These are phyloP conservation scores for Plasmodium adleri DNA, from an alignment of 169 alveolate genomes.

Conservation along the genomic window DNA sequence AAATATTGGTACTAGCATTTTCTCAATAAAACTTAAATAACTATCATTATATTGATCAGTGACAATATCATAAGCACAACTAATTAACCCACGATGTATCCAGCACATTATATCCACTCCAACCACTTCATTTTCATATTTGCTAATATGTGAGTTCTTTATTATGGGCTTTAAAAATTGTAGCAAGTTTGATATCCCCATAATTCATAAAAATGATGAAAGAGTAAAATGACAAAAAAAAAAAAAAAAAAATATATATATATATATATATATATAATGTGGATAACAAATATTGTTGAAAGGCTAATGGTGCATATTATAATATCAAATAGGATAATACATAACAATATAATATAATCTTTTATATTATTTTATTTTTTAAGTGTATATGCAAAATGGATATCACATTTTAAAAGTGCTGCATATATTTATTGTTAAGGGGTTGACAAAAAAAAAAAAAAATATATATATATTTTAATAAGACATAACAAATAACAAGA, in stretches of 20 bases:
- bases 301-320: too few species aligned
- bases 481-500: too few species aligned
- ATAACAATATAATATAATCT: too few species aligned
- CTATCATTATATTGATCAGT: slow-evolving; percentile 31
- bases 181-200: slow-evolving; percentile 73
- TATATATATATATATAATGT: too few species aligned
- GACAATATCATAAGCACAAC: slow-evolving; percentile 82
- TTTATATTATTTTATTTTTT: too few species aligned
- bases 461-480: too few species aligned
- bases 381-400: too few species aligned
- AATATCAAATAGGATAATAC: too few species aligned
- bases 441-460: too few species aligned
- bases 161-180: slow-evolving; percentile 82
- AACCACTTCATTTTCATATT: slow-evolving; percentile 79
- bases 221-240: neutral
- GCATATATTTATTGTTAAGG: too few species aligned
- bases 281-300: too few species aligned
- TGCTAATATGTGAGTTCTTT: slow-evolving; percentile 80
- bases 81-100: slow-evolving; percentile 86
- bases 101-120: slow-evolving; percentile 90
- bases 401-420: too few species aligned
- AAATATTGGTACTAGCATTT: slow-evolving; percentile 35
- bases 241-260: neutral
- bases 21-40: slow-evolving; percentile 49
- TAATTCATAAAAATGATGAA: slow-evolving; percentile 3